phyloP scores from a whole-genome alignment of 768 basidiomycete species.

The Boletus speciosus region DNA sequence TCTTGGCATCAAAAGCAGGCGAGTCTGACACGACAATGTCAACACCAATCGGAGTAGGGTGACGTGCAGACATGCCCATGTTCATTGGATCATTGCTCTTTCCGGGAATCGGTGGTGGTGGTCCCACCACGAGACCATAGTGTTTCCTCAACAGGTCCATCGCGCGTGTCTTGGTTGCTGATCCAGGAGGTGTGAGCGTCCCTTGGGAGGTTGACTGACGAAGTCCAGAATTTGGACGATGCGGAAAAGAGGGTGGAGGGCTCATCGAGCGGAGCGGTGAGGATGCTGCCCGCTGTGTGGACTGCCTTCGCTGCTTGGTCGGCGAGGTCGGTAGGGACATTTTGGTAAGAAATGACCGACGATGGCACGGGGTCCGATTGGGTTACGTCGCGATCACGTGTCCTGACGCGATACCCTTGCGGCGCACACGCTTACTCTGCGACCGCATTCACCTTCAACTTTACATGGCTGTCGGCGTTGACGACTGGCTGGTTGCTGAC shows the following conservation, averaged over 20 bases:
- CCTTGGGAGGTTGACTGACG: conserved; percentile 22
- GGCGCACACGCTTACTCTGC: not conserved
- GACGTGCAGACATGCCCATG: conserved; percentile 48
- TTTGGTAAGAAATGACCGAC: not conserved
- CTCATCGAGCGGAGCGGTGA: conserved; percentile 47
- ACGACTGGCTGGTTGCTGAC: conserved; percentile 48
- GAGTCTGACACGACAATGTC: conserved; percentile 52
- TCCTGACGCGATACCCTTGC: not conserved
- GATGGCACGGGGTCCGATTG: not conserved
- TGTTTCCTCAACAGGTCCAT: conserved; percentile 80
- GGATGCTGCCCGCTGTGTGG: conserved; percentile 35
- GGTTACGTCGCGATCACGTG: conserved; percentile 28
- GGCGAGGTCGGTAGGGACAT: conserved; percentile 16
- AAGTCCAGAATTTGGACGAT: conserved; percentile 17
- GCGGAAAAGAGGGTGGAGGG: conserved; percentile 25
- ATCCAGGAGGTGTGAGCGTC: conserved; percentile 28
- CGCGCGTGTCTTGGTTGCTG: conserved; percentile 52
- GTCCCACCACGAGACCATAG: conserved; percentile 79
- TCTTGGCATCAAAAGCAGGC: conserved; percentile 73
- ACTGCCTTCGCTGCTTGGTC: conserved; percentile 18
- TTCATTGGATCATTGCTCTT: conserved; percentile 75
- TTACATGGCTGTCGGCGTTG: conserved; percentile 10
- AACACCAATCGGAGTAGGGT: not conserved
- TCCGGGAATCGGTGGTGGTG: conserved; percentile 58
- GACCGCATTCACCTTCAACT: not conserved